Conservation (phyloP, 2,329 filamentous ascomycete genomes). For the Emydomyces testavorans region DNA sequence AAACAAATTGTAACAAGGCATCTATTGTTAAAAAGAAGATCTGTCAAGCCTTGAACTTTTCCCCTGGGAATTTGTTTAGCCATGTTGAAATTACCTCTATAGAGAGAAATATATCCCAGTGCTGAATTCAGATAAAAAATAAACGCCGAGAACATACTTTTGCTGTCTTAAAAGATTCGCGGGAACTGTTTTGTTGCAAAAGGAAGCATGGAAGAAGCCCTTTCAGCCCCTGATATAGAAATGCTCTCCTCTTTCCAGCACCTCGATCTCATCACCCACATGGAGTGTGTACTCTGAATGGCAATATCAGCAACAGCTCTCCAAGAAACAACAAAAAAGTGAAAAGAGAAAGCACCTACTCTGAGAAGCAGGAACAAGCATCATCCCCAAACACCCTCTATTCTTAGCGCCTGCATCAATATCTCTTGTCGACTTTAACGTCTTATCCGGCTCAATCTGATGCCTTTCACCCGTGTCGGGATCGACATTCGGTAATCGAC, state of each 20-base stretch:
- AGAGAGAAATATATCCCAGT: no score
- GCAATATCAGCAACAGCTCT: background rate
- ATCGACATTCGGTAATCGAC: conserved; percentile 49
- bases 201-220: background rate
- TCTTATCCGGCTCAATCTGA: conserved; percentile 37
- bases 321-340: background rate
- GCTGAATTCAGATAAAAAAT: no score
- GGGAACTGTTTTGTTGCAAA: background rate
- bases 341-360: conserved; percentile 18
- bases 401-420: conserved; percentile 42
- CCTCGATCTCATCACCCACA: conserved; percentile 32
- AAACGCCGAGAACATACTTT: no score
- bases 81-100: no score
- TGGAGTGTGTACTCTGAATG: conserved; percentile 25
- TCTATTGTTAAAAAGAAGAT: no score
- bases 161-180: background rate
- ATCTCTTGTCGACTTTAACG: conserved; percentile 39
- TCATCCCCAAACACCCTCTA: conserved; percentile 44
- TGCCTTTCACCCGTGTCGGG: conserved; percentile 44
- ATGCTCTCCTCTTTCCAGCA: conserved; percentile 35
- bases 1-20: no score
- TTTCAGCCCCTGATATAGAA: conserved; percentile 28
- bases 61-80: no score
- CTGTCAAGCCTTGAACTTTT: no score
- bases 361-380: conserved; percentile 32